These are phyloP conservation scores for Puccinia polysora DNA, from an alignment of 1,284 basidiomycete genomes.

Conservation along the genomic window DNA sequence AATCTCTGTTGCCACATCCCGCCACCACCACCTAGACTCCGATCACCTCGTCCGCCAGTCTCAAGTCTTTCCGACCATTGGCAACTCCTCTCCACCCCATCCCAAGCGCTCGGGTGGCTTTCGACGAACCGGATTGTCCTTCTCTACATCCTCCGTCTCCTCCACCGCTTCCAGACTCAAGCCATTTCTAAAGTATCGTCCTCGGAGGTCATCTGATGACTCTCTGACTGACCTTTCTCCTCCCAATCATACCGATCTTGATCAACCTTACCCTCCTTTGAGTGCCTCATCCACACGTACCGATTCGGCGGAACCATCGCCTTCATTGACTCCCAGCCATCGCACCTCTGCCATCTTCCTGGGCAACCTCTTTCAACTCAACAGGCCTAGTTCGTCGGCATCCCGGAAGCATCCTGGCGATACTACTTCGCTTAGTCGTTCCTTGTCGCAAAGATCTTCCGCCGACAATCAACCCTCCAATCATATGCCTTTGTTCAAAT, in stretches of 20 bases:
- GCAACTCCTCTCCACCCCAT: slow-evolving; percentile 8
- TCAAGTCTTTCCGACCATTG: no score
- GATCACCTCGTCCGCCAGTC: no score
- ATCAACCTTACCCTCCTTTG: neutral
- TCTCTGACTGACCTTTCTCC: slow-evolving; percentile 38
- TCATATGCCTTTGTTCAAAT: slow-evolving; percentile 13
- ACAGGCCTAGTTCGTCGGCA: neutral
- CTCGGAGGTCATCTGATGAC: slow-evolving; percentile 26
- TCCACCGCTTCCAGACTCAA: slow-evolving; percentile 25
- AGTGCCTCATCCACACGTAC: neutral
- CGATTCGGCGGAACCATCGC: neutral
- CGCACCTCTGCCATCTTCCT: slow-evolving; percentile 3
- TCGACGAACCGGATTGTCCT: neutral
- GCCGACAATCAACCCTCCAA: neutral
- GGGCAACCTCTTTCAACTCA: slow-evolving; percentile 5
- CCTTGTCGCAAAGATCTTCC: neutral
- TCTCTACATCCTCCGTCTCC: slow-evolving; percentile 2
- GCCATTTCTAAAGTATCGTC: slow-evolving; percentile 21
- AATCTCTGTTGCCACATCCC: no score
- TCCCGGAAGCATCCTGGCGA: slow-evolving; percentile 5
- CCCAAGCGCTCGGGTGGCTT: neutral
- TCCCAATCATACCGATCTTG: slow-evolving; percentile 31
- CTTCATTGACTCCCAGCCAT: neutral
- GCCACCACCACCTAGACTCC: no score
- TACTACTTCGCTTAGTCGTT: neutral